Evolutionary conservation across 106 monocot species (phyloP).

Genomic region (Dendrobium nobile): DNA sequence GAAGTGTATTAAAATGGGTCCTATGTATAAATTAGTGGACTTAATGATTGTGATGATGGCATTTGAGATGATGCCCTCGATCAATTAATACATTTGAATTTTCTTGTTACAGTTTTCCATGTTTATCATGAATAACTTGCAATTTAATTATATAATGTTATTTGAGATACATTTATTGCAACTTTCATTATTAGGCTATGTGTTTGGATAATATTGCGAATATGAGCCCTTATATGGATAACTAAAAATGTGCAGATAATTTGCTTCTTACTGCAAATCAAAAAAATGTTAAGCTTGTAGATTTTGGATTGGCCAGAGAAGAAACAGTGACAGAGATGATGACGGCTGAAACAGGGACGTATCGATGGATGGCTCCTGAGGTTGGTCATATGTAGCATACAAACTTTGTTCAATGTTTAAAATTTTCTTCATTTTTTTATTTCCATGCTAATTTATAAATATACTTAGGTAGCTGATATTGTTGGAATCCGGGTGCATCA

Average conservation of each 20-base stretch:
- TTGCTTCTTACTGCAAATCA: slow-evolving; percentile 83
- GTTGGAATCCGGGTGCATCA: too few relatives aligned
- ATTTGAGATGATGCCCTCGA: not conserved
- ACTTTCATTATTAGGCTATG: not conserved
- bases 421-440: not conserved
- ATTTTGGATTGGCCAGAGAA: slow-evolving; percentile 97
- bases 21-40: not conserved
- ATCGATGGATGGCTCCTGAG: slow-evolving; percentile 99
- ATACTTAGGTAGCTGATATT: too few relatives aligned
- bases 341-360: slow-evolving; percentile 99
- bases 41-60: not conserved
- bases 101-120: not conserved
- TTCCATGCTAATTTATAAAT: not conserved
- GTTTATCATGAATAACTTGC: not conserved
- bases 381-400: slow-evolving; percentile 20
- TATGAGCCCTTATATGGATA: not conserved
- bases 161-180: not conserved
- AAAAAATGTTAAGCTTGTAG: slow-evolving; percentile 81
- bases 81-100: not conserved
- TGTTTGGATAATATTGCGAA: not conserved
- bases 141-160: not conserved
- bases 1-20: not conserved
- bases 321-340: slow-evolving; percentile 99
- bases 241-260: slow-evolving; percentile 62
- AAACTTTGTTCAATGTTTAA: not conserved